Conservation (phyloP, 2,329 filamentous ascomycete species). For the Plectosphaerella sp. region DNA sequence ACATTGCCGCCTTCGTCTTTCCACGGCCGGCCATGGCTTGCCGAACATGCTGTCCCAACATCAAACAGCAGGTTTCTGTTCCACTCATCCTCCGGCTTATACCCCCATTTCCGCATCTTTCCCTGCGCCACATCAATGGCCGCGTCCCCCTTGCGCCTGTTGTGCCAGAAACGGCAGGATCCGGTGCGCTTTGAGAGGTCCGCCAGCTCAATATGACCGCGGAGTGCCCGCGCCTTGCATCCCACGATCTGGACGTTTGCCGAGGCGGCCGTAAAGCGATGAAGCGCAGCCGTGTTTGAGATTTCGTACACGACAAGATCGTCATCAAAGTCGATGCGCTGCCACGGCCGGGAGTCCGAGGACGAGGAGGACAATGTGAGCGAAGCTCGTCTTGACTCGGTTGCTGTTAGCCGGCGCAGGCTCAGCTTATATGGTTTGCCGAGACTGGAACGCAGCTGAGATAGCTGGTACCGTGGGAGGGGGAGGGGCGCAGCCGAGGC, state of each 20-base stretch:
- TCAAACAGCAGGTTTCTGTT: constrained; percentile 1
- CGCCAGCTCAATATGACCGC: constrained; percentile 3
- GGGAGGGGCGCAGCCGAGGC: not conserved
- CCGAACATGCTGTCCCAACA: not conserved
- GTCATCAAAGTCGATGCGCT: constrained; percentile 1
- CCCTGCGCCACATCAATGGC: not conserved
- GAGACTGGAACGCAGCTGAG: not conserved
- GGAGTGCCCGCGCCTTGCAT: constrained; percentile 2
- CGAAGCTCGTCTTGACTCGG: constrained; percentile 1
- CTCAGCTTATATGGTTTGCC: constrained; percentile 5
- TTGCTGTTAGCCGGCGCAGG: not conserved
- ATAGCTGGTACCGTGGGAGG: not conserved
- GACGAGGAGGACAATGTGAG: not conserved
- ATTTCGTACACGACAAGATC: constrained; percentile 5
- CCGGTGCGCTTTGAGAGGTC: not conserved
- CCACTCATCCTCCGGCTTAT: constrained; percentile 4
- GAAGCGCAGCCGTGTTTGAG: not conserved
- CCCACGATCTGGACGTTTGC: constrained; percentile 2
- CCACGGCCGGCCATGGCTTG: constrained; percentile 1
- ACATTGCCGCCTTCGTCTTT: not conserved
- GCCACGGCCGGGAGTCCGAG: not conserved
- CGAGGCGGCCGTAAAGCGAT: not conserved
- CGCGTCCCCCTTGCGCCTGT: constrained; percentile 6
- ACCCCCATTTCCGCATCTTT: constrained; percentile 1
- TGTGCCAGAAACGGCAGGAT: constrained; percentile 11